Base-by-base conservation (phyloP, 371 early-diverging fungal genomes). In the Apophysomyces variabilis region DNA sequence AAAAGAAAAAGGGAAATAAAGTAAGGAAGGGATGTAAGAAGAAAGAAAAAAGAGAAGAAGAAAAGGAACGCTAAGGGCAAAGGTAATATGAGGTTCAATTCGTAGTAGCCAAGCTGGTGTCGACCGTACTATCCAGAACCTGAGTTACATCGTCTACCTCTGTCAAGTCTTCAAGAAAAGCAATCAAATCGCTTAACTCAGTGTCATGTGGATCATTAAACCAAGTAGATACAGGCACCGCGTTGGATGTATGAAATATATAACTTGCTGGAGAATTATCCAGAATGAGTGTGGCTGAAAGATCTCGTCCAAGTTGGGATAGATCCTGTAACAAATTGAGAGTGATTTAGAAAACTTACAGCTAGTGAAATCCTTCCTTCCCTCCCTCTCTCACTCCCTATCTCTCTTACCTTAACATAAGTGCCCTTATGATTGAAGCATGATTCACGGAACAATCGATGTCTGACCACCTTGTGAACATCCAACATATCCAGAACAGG, bases 401-500 rank as follows among this genome's bases (percentile, higher is more conserved):
- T 26, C 32, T 26, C 32, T 26, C 32, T 26, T 26, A 26, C 32
- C 32, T 26, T 99, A 66, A 97, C 96, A 79, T 96, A 98, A 77
- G 92, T 96, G 60, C 97, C 97, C 68, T 91, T 91, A 75, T 95
- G 92, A 74, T 96, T 89, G 61, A 90, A 88, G 79, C 99, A 99
- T n/a, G 93, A 90, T 72, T 97, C 97, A 68, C 99, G 89, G 87
- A 96, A 98, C 58, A 99, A 83, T 45, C 96, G 84, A 76, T 97
- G 96, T 60, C 87, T 85, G 26, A 99, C 90, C 4, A 93, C 95
- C 44, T 86, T 78, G 71, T 89, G 87, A 61, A 78, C 79, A 86
- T 98, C 99, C 50, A 99, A 83, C 81, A 90, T 88, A 78, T 97
- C 96, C 38, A 98, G 78, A 1, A 98, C 97, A 21, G 98, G 98